Percentiles rank a stretch among this genome's conserved stretches.
These are phyloP conservation scores for Quercus phellos DNA, from an alignment of 331 rosid species.

Conservation along the genomic window DNA sequence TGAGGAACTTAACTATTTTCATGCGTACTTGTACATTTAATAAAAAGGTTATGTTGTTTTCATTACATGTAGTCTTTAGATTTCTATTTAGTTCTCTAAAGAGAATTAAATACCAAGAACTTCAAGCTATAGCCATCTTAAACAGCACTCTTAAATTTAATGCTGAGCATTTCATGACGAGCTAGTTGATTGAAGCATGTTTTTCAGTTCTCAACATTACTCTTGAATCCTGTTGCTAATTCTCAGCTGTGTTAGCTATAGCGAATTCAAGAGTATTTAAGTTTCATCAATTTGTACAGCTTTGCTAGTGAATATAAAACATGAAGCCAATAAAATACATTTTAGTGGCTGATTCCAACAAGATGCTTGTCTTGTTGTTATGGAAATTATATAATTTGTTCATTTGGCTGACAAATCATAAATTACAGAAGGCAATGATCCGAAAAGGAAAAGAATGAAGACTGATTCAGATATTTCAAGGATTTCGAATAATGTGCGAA, in stretches of 20 bases:
- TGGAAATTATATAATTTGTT: not conserved
- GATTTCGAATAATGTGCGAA: conserved; percentile 49
- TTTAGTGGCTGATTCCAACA: not conserved
- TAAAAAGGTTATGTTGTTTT: conserved; percentile 1
- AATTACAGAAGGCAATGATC: conserved; percentile 80
- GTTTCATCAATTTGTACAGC: not conserved
- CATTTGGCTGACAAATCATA: conserved; percentile 23
- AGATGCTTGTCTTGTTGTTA: not conserved
- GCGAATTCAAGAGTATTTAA: not conserved
- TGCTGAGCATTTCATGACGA: not conserved
- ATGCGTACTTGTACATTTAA: conserved; percentile 11
- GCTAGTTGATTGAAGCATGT: conserved; percentile 8
- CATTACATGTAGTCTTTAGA: not conserved
- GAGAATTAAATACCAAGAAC: not conserved
- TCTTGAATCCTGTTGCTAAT: conserved; percentile 10
- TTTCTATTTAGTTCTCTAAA: conserved; percentile 13
- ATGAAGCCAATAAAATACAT: not conserved
- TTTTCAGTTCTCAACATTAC: not conserved
- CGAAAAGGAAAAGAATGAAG: conserved; percentile 80
- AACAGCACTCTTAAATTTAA: not conserved
- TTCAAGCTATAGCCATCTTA: too few species aligned
- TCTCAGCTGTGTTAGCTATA: not conserved
- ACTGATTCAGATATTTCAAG: conserved; percentile 76
- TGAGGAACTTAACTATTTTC: not conserved
- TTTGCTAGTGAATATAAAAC: not conserved